Percentiles rank a stretch among this genome's conserved stretches.
Evolutionary conservation across 208 protist genomes (phyloP).

Genomic region (Leishmania lainsoni): DNA sequence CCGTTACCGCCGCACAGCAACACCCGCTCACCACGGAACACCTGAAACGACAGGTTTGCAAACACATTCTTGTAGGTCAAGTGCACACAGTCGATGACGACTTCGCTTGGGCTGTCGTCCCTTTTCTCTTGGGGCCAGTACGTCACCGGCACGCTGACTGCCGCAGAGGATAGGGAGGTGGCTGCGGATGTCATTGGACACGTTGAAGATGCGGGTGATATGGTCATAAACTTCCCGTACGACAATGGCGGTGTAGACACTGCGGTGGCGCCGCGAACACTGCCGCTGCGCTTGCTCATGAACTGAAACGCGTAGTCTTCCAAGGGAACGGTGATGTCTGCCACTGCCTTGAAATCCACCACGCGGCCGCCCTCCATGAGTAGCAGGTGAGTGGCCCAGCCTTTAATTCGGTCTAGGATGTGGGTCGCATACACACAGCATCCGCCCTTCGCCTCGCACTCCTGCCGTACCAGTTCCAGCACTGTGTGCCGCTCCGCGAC

Average conservation of each 20-base stretch:
- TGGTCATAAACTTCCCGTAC: constrained; percentile 18
- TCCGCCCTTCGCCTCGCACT: constrained; percentile 40
- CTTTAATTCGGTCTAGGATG: constrained; percentile 72
- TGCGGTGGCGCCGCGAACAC: background rate
- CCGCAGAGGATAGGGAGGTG: background rate
- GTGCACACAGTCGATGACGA: constrained; percentile 52
- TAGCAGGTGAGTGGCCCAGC: constrained; percentile 83
- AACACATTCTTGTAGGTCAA: constrained; percentile 78
- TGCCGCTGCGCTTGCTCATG: constrained; percentile 29
- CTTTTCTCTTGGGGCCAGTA: constrained; percentile 7
- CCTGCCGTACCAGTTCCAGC: constrained; percentile 53
- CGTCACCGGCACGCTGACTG: background rate
- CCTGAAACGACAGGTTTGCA: constrained; percentile 46
- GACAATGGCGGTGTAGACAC: background rate
- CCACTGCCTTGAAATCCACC: constrained; percentile 39
- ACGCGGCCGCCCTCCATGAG: constrained; percentile 52
- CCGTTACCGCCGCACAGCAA: constrained; percentile 96
- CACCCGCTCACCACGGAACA: constrained; percentile 64
- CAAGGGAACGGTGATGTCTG: constrained; percentile 42
- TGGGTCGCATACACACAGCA: constrained; percentile 87
- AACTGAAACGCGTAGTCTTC: constrained; percentile 60
- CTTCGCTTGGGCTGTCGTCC: constrained; percentile 2
- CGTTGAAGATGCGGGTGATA: background rate
- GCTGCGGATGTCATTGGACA: background rate
- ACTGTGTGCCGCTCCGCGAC: constrained; percentile 68